Evolutionary conservation across 257 asterid species (phyloP), one percentile per base, ranked within the genome.

Genomic region (Capsicum baccatum): DNA sequence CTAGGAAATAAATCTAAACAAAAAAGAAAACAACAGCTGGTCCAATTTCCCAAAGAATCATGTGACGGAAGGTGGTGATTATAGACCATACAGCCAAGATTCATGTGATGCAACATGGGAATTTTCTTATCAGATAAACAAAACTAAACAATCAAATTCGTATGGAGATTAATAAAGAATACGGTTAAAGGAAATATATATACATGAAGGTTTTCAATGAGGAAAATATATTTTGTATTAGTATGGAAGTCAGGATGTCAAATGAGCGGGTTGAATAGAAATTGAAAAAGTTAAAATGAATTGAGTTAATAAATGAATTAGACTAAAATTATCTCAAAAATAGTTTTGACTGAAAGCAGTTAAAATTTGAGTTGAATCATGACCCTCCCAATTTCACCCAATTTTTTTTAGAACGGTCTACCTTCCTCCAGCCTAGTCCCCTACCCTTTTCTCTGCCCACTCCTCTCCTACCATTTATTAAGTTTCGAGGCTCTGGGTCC

Each of bases 51-150:
- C 21, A 39, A 85, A 84, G 94, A 90, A 89, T 83, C 93, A 90
- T 92, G 92, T 92, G 94, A 89, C 64, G 10, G 83, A 88, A 84
- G 86, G 82, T 83, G 85, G 88, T 70, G 64, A 74, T 54, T 15
- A 33, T 83, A 88, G 90, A 83, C 86, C 83, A 85, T 81, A 74
- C 88, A 89, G 55, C 86, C 89, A 84, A 81, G 92, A 87, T 89
- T 86, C 96, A 90, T 88, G 94, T 92, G 96, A 90, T 63, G 83
- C 63, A 78, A 62, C 83, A 79, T 84, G 88, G 84, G 35, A 86
- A 67, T 79, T 26, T 79, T 37, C 85, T 67, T 88, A 85, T 85
- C 48, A 80, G n/a, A 70, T 9, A 12, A 44, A 17, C n/a, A 52
- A 54, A 76, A 76, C 52, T 14, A 60, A 63, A 47, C 55, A 52